phyloP scores from a whole-genome alignment of 2,329 filamentous ascomycete genomes.

The Aspergillus sp. region DNA sequence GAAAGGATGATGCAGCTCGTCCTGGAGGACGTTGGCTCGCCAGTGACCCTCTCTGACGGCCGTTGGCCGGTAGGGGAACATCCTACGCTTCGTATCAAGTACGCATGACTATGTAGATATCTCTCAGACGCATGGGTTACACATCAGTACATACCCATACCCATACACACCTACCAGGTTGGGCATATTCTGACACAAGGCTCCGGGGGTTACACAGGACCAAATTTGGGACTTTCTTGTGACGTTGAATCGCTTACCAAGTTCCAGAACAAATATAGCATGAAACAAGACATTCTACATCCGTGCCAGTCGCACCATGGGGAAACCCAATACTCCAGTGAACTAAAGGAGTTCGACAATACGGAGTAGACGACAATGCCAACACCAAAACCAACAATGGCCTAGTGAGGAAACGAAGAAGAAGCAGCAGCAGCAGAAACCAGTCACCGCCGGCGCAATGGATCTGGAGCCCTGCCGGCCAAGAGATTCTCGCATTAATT shows the following conservation, averaged over 20 bases:
- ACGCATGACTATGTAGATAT: background rate
- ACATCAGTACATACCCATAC: background rate
- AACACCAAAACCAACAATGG: slow-evolving; percentile 1
- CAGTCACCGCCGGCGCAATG: background rate
- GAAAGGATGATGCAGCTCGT: background rate
- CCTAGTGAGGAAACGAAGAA: background rate
- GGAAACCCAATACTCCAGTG: background rate
- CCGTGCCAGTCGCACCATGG: background rate
- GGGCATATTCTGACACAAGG: background rate
- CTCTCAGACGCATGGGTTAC: background rate
- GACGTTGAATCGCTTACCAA: background rate
- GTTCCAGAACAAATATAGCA: slow-evolving; percentile 1
- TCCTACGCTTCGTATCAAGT: background rate
- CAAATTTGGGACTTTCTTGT: background rate
- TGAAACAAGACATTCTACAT: background rate
- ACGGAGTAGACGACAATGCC: background rate
- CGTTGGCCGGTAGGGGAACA: background rate
- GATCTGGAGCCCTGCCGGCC: background rate
- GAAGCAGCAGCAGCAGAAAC: background rate
- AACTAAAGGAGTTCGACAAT: background rate
- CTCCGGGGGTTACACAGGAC: background rate
- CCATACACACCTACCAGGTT: background rate
- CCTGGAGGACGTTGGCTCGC: background rate
- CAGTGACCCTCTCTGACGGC: background rate
- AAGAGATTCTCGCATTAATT: slow-evolving; percentile 5